Evolutionary conservation across 768 basidiomycete genomes (phyloP).

Genomic region (Russula earlei): DNA sequence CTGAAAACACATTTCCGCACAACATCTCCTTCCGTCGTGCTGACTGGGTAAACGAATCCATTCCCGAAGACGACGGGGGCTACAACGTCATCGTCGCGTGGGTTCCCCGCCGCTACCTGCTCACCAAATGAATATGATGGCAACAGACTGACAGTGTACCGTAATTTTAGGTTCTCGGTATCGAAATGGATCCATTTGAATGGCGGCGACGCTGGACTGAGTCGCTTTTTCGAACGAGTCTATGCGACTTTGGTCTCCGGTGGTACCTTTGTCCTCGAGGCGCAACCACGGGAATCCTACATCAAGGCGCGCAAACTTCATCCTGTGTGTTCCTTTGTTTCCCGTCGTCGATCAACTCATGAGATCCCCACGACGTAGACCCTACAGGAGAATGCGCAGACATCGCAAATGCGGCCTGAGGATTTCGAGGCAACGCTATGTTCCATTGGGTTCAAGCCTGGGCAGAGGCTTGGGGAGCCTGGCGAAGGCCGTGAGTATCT

Average conservation of each 20-base stretch:
- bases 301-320: conserved; percentile 65
- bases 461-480: conserved; percentile 38
- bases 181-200: conserved; percentile 93
- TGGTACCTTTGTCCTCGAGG: conserved; percentile 69
- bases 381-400: conserved; percentile 51
- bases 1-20: conserved; percentile 51
- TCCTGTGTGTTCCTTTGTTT: conserved; percentile 31
- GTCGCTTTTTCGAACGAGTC: conserved; percentile 55
- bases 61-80: conserved; percentile 46
- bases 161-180: conserved; percentile 55
- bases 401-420: conserved; percentile 49
- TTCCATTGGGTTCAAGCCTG: conserved; percentile 52
- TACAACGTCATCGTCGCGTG: conserved; percentile 81
- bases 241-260: conserved; percentile 46
- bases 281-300: conserved; percentile 82
- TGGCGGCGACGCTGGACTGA: conserved; percentile 63
- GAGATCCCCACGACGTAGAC: conserved; percentile 25
- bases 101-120: conserved; percentile 20
- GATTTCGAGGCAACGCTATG: conserved; percentile 48
- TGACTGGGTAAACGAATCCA: conserved; percentile 58
- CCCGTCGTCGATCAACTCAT: neutral
- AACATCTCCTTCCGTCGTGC: conserved; percentile 64
- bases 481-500: conserved; percentile 54
- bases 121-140: neutral
- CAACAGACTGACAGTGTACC: neutral